Conservation (phyloP, 805 yeast genomes). For the Lipomyces orientalis region DNA sequence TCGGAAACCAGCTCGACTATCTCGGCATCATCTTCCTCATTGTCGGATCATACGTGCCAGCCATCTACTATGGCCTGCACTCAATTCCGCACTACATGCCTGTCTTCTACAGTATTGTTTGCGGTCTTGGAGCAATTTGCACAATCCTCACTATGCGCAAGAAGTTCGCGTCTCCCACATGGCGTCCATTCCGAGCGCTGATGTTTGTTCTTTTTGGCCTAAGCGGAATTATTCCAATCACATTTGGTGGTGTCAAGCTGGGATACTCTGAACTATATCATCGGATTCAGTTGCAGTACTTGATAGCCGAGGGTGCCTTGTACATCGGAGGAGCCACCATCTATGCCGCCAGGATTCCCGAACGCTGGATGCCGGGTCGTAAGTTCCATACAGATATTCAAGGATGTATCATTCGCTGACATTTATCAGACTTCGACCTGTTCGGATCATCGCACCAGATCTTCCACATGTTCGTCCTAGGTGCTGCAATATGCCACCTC, state of each 20-base stretch:
- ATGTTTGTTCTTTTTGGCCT: constrained; percentile 84
- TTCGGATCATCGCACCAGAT: constrained; percentile 78
- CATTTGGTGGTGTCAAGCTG: constrained; percentile 56
- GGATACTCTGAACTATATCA: constrained; percentile 44
- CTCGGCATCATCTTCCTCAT: constrained; percentile 74
- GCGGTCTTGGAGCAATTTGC: constrained; percentile 65
- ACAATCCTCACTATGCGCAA: constrained; percentile 67
- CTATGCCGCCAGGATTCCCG: constrained; percentile 83
- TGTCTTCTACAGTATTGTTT: constrained; percentile 52
- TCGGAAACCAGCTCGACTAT: constrained; percentile 76
- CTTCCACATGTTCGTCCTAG: constrained; percentile 57
- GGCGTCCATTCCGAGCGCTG: constrained; percentile 76
- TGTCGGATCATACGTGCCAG: constrained; percentile 63
- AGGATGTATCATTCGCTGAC: neutral
- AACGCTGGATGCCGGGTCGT: constrained; percentile 66
- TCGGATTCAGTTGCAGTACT: constrained; percentile 65
- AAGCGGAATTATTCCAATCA: constrained; percentile 73
- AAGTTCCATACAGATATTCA: constrained; percentile 51
- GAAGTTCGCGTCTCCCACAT: constrained; percentile 68
- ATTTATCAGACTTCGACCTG: constrained; percentile 55
- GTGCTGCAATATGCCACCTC: constrained; percentile 67
- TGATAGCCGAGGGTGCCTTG: constrained; percentile 70
- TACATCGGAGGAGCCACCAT: constrained; percentile 80
- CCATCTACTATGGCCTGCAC: constrained; percentile 54
- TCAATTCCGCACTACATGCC: constrained; percentile 46